Conservation (phyloP, 1,284 basidiomycete species). For the Ganoderma lingzhi region DNA sequence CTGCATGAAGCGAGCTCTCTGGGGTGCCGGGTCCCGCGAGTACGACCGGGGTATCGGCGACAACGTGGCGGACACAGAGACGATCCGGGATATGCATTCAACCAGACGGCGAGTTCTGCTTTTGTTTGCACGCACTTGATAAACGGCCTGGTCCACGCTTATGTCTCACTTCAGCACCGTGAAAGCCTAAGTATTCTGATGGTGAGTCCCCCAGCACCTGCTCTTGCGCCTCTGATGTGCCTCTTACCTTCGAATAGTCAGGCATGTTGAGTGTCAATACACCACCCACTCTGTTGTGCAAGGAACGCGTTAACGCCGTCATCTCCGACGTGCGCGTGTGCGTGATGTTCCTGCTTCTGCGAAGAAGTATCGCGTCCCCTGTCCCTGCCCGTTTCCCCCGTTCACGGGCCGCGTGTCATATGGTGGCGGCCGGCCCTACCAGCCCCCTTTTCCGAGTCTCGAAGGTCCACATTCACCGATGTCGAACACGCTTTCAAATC, state of each 20-base stretch:
- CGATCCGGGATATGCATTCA: not conserved
- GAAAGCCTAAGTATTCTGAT: not conserved
- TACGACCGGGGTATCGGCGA: not conserved
- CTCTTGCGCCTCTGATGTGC: not conserved
- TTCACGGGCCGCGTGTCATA: not conserved
- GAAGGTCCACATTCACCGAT: not conserved
- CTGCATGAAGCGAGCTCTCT: not conserved
- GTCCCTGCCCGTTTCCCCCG: not conserved
- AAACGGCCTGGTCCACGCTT: not conserved
- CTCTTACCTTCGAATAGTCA: not conserved
- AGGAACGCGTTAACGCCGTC: not conserved
- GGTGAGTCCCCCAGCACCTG: not conserved
- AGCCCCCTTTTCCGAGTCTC: not conserved
- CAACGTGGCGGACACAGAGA: not conserved
- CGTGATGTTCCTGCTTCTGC: not conserved
- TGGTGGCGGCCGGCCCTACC: not conserved
- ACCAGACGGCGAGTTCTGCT: slow-evolving; percentile 1
- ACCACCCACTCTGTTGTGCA: not conserved
- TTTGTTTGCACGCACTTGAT: not conserved
- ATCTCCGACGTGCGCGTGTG: not conserved
- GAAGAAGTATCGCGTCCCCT: not conserved
- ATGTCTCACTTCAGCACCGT: not conserved
- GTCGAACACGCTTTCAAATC: not conserved
- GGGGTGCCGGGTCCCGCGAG: not conserved
- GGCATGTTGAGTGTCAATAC: not conserved